Conservation (phyloP, 2,329 filamentous ascomycete species). For the Cytospora leucostoma region DNA sequence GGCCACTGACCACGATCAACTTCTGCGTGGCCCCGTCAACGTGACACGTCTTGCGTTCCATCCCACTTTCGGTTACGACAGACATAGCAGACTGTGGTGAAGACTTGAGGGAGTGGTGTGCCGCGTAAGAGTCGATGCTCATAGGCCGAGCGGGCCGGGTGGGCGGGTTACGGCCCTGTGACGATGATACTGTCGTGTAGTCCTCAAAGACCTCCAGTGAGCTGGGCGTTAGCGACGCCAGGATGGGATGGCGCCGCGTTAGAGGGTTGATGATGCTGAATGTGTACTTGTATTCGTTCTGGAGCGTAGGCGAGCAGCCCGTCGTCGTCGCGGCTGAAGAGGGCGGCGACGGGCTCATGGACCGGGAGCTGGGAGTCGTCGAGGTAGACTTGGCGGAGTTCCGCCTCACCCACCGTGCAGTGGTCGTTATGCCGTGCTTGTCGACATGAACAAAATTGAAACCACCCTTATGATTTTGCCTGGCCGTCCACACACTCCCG, state of each 20-base stretch:
- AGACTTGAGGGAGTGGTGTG: constrained; percentile 6
- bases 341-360: background rate
- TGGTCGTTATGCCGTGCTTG: constrained; percentile 57
- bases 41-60: constrained; percentile 38
- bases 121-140: constrained; percentile 21
- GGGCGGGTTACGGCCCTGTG: constrained; percentile 51
- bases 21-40: constrained; percentile 48
- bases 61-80: constrained; percentile 2
- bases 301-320: constrained; percentile 30
- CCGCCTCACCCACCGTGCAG: constrained; percentile 69
- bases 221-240: constrained; percentile 65
- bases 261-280: constrained; percentile 76
- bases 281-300: constrained; percentile 52
- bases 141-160: constrained; percentile 42
- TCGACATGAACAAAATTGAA: constrained; percentile 68
- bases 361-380: constrained; percentile 25
- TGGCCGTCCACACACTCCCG: constrained; percentile 60
- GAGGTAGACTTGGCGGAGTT: constrained; percentile 32
- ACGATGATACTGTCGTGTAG: constrained; percentile 60
- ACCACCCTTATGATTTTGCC: constrained; percentile 54
- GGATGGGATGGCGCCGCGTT: constrained; percentile 70
- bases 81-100: constrained; percentile 18
- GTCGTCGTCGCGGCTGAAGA: constrained; percentile 31
- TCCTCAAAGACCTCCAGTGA: constrained; percentile 69
- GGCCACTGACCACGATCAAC: constrained; percentile 53